Evolutionary conservation across 2,329 filamentous ascomycete species (phyloP).

Genomic region (Sporothrix euskadiensis): DNA sequence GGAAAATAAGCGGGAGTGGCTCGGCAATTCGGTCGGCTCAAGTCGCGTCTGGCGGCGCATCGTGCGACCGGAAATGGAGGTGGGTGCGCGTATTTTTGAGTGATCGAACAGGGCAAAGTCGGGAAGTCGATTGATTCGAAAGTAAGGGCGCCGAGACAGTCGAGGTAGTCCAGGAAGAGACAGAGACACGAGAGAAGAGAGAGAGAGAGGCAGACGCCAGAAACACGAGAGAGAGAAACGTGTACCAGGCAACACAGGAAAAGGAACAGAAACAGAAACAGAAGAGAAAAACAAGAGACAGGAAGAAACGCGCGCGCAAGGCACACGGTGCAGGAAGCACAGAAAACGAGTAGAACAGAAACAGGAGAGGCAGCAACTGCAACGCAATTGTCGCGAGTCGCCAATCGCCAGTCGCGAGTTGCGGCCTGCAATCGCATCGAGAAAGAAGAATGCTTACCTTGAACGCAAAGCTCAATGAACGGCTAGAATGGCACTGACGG

Average conservation of each 20-base stretch:
- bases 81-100: neutral
- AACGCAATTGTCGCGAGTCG: neutral
- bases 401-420: neutral
- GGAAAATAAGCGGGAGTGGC: neutral
- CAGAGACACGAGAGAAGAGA: neutral
- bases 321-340: neutral
- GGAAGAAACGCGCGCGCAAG: neutral
- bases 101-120: neutral
- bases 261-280: neutral
- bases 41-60: neutral
- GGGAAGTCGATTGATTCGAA: neutral
- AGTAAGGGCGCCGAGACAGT: neutral
- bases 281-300: neutral
- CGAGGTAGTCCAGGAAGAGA: neutral
- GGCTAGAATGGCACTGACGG: conserved; percentile 14
- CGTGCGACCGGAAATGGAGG: neutral
- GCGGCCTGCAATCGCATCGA: neutral
- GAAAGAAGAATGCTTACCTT: neutral
- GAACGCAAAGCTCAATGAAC: conserved; percentile 6
- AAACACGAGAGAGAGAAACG: neutral
- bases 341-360: neutral
- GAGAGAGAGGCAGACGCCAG: neutral
- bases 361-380: neutral
- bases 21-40: neutral
- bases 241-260: neutral